phyloP scores from a whole-genome alignment of 176 grass and related monocot genomes.

The Triticum turgidum region DNA sequence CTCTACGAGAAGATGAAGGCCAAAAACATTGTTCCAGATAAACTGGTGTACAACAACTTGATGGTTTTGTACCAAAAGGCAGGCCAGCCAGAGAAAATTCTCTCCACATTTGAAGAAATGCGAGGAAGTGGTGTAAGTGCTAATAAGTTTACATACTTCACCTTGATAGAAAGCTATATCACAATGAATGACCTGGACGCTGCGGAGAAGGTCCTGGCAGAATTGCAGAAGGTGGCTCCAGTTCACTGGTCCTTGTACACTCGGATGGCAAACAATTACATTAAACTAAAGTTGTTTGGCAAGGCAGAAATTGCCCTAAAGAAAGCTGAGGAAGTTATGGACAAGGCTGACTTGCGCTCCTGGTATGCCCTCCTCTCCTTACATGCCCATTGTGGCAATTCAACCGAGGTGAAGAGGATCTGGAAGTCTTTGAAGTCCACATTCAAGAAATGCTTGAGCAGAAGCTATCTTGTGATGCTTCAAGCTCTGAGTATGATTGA shows the following conservation, averaged over 20 bases:
- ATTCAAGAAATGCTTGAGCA: slow-evolving; percentile 18
- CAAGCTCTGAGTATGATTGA: slow-evolving; percentile 41
- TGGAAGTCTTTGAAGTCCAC: slow-evolving; percentile 38
- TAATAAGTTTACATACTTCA: slow-evolving; percentile 34
- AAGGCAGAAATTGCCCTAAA: slow-evolving; percentile 49
- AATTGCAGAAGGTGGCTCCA: neutral
- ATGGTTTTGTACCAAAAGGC: slow-evolving; percentile 44
- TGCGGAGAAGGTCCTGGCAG: slow-evolving; percentile 34
- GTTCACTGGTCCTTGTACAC: neutral
- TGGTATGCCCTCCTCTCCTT: slow-evolving; percentile 33
- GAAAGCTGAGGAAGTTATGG: slow-evolving; percentile 13
- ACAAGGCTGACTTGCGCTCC: neutral
- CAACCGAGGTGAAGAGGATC: slow-evolving; percentile 46
- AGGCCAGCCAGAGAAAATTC: neutral
- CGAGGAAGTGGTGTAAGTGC: slow-evolving; percentile 17
- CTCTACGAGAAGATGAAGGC: slow-evolving; percentile 51
- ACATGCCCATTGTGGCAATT: slow-evolving; percentile 43
- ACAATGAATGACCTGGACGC: slow-evolving; percentile 29
- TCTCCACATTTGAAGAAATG: neutral
- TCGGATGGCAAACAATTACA: slow-evolving; percentile 43
- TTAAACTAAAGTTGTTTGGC: slow-evolving; percentile 23
- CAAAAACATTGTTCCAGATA: neutral
- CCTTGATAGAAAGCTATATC: slow-evolving; percentile 41
- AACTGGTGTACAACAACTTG: slow-evolving; percentile 46
- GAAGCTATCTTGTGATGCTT: neutral